Evolutionary conservation across 192 early-diverging fungal genomes (phyloP).

Genomic region (Podila epigama): DNA sequence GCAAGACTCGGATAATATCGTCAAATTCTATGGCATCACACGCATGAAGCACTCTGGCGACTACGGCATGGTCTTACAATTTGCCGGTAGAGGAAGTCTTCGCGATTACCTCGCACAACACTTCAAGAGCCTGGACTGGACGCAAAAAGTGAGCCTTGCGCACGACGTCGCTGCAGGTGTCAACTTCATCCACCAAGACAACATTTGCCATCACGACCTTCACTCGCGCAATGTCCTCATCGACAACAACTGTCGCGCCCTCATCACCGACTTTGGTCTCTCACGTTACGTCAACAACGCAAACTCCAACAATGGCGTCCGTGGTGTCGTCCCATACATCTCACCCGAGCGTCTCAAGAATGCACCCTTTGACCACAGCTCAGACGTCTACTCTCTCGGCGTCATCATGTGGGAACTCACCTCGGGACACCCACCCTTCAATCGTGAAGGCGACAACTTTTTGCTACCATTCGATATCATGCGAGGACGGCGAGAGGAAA

Average conservation of each 20-base stretch:
- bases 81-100: constrained; percentile 43
- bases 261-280: constrained; percentile 50
- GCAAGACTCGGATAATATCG: constrained; percentile 44
- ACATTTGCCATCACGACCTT: constrained; percentile 48
- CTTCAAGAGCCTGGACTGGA: constrained; percentile 26
- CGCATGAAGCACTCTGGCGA: constrained; percentile 25
- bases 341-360: constrained; percentile 48
- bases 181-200: constrained; percentile 47
- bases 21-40: constrained; percentile 47
- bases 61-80: constrained; percentile 49
- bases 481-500: constrained; percentile 26
- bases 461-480: constrained; percentile 38
- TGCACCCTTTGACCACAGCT: constrained; percentile 31
- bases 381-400: constrained; percentile 51
- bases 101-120: constrained; percentile 44
- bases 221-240: constrained; percentile 52
- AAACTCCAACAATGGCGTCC: constrained; percentile 30
- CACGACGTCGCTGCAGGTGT: constrained; percentile 42
- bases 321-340: constrained; percentile 49
- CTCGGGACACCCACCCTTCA: constrained; percentile 39
- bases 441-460: constrained; percentile 35
- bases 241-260: constrained; percentile 34
- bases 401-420: constrained; percentile 57
- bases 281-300: constrained; percentile 33
- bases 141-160: constrained; percentile 33